Base-by-base conservation (phyloP, 805 yeast species). In the Pichia nanzhaoensis region DNA sequence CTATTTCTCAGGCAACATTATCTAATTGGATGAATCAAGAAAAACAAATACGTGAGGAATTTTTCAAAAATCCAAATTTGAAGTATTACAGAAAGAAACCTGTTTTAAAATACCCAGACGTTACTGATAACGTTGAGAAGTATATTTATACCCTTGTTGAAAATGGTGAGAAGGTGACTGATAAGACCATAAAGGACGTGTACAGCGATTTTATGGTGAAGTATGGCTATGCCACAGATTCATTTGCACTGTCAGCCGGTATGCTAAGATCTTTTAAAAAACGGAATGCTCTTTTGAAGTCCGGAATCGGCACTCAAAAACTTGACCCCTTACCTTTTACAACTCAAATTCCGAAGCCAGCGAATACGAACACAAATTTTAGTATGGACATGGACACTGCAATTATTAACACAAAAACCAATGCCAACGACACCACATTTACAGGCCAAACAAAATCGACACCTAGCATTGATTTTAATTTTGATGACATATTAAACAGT, bases 1-100 rank as follows among this genome's bases (percentile, higher is more conserved):
- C 63, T 18, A 57, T 66, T 14, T 63, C 68, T 19, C 68, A 61
- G 48, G 65, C 67, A 7, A 64, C 69, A 1, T 47, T 66, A 30
- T 63, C 68, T 1, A 60, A 56, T 14, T 66, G 70, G 70, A 47
- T 51, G 1, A 17, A 56, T 8, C 56, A 52, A 34, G 67, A 64
- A 43, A 34, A 44, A 0, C 42, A 43, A 5, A 34, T 65, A 4
- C 51, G 70, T 4, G 42, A 49, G 4, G 51, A 55, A 41, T 55
- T 40, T 20, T 34, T 27, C 3, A 50, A 53, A 2, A 58, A 58
- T 43, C 68, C 67, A 9, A 46, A 56, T 24, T 43, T 56, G n/a
- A 54, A 49, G 17, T 50, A 49, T 9, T 66, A 64, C 41, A 59
- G 51, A 31, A 55, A 60, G 27, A 54, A 45, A 39, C 70, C 70